phyloP scores from a whole-genome alignment of 495 filamentous ascomycete species.

The Hapsidospora chrysogenum region DNA sequence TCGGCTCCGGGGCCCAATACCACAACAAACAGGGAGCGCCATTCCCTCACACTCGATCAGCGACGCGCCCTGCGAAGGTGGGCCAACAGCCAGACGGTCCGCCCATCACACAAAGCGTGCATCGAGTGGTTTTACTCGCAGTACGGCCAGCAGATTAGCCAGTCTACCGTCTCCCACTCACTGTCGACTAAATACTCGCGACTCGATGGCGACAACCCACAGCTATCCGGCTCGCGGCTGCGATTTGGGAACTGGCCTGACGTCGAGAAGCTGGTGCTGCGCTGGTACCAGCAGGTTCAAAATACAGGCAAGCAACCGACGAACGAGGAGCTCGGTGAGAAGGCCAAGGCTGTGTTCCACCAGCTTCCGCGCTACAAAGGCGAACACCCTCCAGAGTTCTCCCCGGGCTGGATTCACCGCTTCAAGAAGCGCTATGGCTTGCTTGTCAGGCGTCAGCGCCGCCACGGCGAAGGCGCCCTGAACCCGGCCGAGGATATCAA shows the following conservation, averaged over 20 bases:
- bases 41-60: constrained; percentile 35
- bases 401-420: constrained; percentile 35
- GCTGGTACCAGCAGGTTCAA: constrained; percentile 30
- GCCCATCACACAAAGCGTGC: constrained; percentile 33
- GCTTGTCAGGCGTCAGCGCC: constrained; percentile 28
- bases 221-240: constrained; percentile 32
- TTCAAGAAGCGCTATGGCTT: constrained; percentile 37
- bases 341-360: constrained; percentile 30
- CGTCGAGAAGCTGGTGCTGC: constrained; percentile 34
- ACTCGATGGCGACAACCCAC: constrained; percentile 28
- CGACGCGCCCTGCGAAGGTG: constrained; percentile 33
- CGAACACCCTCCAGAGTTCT: constrained; percentile 30
- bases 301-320: constrained; percentile 26
- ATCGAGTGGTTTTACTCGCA: constrained; percentile 35
- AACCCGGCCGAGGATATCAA: constrained; percentile 28
- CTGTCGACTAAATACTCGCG: constrained; percentile 36
- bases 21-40: constrained; percentile 15
- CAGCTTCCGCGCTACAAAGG: constrained; percentile 33
- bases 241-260: constrained; percentile 38
- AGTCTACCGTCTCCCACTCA: constrained; percentile 34
- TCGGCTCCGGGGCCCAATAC: neutral
- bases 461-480: constrained; percentile 17
- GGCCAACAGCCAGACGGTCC: constrained; percentile 29
- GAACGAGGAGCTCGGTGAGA: constrained; percentile 35
- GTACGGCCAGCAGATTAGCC: constrained; percentile 32